phyloP scores from a whole-genome alignment of 306 rosid species.

The Quercus cerris region DNA sequence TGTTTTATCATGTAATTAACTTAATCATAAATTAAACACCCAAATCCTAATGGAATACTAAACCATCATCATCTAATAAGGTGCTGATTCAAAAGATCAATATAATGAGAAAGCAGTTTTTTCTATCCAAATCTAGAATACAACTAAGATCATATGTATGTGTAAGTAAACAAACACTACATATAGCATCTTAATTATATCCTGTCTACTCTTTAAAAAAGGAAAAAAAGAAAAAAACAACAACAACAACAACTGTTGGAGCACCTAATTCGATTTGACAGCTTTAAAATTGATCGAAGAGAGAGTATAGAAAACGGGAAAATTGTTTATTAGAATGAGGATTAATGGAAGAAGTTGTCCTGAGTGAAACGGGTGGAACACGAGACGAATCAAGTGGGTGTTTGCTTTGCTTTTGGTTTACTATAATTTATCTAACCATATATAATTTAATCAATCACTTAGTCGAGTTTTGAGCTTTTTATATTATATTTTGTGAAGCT shows the following conservation, averaged over 20 bases:
- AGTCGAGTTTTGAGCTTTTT: slow-evolving; percentile 26
- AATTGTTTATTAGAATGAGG: slow-evolving; percentile 15
- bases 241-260: slow-evolving; percentile 14
- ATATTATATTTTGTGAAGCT: neutral
- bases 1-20: neutral
- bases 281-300: slow-evolving; percentile 32
- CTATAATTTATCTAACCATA: slow-evolving; percentile 16
- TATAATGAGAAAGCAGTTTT: neutral
- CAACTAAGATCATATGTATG: neutral
- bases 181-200: neutral
- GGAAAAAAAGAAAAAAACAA: neutral
- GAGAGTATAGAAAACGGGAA: slow-evolving; percentile 6
- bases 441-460: slow-evolving; percentile 25
- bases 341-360: slow-evolving; percentile 40
- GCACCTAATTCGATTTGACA: slow-evolving; percentile 31
- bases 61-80: neutral
- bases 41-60: neutral
- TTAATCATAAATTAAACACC: neutral
- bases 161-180: neutral
- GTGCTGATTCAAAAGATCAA: neutral
- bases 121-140: neutral
- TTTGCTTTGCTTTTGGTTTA: slow-evolving; percentile 43
- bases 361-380: slow-evolving; percentile 52
- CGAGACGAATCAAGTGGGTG: slow-evolving; percentile 63
- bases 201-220: neutral